A percentile compares a stretch with the other conserved stretches of the same genome.
Evolutionary conservation across 495 filamentous ascomycete species (phyloP).

Genomic region (Neurospora sp.): DNA sequence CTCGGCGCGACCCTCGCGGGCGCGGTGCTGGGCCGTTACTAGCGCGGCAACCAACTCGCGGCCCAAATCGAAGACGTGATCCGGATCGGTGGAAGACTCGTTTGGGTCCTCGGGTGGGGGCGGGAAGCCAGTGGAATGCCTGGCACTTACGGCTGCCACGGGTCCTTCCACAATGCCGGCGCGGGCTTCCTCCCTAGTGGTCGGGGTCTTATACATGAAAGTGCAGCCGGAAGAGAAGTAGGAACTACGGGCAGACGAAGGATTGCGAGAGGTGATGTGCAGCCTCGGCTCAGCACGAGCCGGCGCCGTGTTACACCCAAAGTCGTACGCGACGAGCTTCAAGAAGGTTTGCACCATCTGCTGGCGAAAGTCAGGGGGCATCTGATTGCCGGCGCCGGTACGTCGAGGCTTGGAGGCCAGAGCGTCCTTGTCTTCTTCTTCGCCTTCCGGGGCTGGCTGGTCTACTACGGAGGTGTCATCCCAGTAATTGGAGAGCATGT

Average conservation of each 20-base stretch:
- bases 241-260: slow-evolving; percentile 23
- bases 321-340: slow-evolving; percentile 71
- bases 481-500: slow-evolving; percentile 42
- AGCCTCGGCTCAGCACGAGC: slow-evolving; percentile 55
- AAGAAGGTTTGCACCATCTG: slow-evolving; percentile 61
- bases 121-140: slow-evolving; percentile 41
- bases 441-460: not conserved
- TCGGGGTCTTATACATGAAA: slow-evolving; percentile 57
- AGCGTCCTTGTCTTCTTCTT: slow-evolving; percentile 10
- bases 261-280: slow-evolving; percentile 32
- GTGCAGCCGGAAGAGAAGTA: slow-evolving; percentile 43
- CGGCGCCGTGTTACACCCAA: slow-evolving; percentile 59
- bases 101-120: slow-evolving; percentile 1
- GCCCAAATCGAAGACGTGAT: slow-evolving; percentile 56
- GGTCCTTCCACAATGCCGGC: slow-evolving; percentile 70
- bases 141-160: slow-evolving; percentile 49
- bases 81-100: slow-evolving; percentile 16
- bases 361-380: slow-evolving; percentile 67
- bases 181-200: slow-evolving; percentile 57
- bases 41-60: slow-evolving; percentile 67
- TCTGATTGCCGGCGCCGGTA: slow-evolving; percentile 51
- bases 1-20: slow-evolving; percentile 63
- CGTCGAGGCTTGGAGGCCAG: slow-evolving; percentile 27
- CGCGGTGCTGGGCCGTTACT: slow-evolving; percentile 72
- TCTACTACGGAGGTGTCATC: slow-evolving; percentile 37